These are phyloP conservation scores for Anisodus tanguticus DNA, from an alignment of 257 asterid species.

Conservation along the genomic window DNA sequence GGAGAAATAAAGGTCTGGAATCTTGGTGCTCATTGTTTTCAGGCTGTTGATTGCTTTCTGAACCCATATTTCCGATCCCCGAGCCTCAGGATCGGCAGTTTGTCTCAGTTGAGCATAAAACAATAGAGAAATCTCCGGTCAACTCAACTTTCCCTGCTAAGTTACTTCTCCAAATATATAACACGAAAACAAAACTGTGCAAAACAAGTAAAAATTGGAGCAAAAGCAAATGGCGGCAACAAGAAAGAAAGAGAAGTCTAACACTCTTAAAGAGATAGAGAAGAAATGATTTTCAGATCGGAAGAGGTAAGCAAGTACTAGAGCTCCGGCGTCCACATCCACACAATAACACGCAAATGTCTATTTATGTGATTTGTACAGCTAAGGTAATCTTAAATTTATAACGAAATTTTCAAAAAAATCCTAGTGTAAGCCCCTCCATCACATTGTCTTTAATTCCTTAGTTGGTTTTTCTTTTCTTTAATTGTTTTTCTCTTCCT, in stretches of 20 bases:
- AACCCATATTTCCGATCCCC: conserved; percentile 54
- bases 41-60: conserved; percentile 33
- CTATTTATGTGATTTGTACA: neutral
- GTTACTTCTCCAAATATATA: neutral
- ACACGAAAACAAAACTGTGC: neutral
- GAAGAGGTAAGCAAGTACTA: conserved; percentile 25
- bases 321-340: conserved; percentile 30
- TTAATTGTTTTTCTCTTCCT: neutral
- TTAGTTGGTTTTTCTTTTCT: neutral
- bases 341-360: conserved; percentile 12
- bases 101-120: neutral
- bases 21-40: conserved; percentile 35
- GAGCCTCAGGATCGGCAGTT: conserved; percentile 47
- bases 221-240: neutral
- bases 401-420: neutral
- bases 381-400: neutral
- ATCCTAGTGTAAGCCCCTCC: neutral
- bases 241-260: no score
- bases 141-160: neutral
- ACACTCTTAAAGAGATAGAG: neutral
- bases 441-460: neutral
- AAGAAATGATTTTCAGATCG: conserved; percentile 7
- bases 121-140: neutral
- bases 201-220: neutral
- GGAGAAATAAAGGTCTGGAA: conserved; percentile 45